phyloP scores from a whole-genome alignment of 2,329 filamentous ascomycete genomes.

The Calonectria hawksworthii region DNA sequence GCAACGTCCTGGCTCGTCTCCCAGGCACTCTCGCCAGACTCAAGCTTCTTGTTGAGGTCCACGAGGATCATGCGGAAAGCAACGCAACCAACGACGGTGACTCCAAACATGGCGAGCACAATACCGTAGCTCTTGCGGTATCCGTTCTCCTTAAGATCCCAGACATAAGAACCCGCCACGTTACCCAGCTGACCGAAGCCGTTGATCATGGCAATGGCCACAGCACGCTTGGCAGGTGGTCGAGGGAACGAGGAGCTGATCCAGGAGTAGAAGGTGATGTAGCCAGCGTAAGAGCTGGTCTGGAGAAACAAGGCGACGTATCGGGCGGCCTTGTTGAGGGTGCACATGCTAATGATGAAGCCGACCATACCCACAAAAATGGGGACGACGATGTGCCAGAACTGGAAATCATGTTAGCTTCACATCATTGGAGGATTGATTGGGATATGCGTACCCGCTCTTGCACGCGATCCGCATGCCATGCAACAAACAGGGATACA shows the following conservation, averaged over 20 bases:
- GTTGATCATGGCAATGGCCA: conserved; percentile 73
- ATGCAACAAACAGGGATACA: conserved; percentile 67
- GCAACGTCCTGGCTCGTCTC: conserved; percentile 55
- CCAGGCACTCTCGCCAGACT: conserved; percentile 56
- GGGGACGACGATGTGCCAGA: conserved; percentile 70
- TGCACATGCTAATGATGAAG: conserved; percentile 73
- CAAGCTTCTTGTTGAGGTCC: conserved; percentile 63
- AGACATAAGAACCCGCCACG: conserved; percentile 74
- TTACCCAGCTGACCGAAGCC: conserved; percentile 70
- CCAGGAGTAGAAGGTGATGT: conserved; percentile 72
- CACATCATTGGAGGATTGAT: not conserved
- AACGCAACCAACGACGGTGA: conserved; percentile 68
- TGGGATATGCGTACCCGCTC: conserved; percentile 59
- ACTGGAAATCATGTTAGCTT: conserved; percentile 51
- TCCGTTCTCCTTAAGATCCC: conserved; percentile 70
- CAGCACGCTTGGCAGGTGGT: conserved; percentile 72
- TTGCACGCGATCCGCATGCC: conserved; percentile 68
- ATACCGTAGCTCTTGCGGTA: conserved; percentile 76
- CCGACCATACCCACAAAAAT: conserved; percentile 67
- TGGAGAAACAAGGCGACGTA: conserved; percentile 74
- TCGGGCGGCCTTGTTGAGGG: conserved; percentile 67
- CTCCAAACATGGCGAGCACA: conserved; percentile 74
- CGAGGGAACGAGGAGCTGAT: conserved; percentile 70
- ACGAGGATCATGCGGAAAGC: conserved; percentile 62
- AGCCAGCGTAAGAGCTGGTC: conserved; percentile 69